Evolutionary conservation across 1,139 yeast species (phyloP).

Genomic region (Kodamaea plutei): DNA sequence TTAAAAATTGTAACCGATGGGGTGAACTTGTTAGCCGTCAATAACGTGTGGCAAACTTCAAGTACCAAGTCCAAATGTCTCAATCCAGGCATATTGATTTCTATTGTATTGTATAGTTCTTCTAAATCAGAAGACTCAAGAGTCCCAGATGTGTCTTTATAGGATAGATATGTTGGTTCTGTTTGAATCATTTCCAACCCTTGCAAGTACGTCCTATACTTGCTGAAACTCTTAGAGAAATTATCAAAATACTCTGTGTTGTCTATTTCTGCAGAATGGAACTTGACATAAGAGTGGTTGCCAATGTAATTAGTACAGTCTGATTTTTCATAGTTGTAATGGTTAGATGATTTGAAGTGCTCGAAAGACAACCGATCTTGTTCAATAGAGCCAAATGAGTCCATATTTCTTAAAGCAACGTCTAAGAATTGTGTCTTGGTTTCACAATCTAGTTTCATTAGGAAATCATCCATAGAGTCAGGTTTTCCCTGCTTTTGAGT

Average conservation of each 20-base stretch:
- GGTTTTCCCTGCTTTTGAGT: slow-evolving; percentile 13
- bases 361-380: slow-evolving; percentile 20
- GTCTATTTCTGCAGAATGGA: slow-evolving; percentile 13
- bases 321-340: slow-evolving; percentile 28
- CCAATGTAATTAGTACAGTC: slow-evolving; percentile 20
- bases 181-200: slow-evolving; percentile 2
- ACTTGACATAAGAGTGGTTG: slow-evolving; percentile 14
- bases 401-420: slow-evolving; percentile 9
- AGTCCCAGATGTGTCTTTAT: neutral
- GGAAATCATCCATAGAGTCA: slow-evolving; percentile 14
- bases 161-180: neutral
- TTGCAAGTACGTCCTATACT: slow-evolving; percentile 2
- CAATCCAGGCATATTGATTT: neutral
- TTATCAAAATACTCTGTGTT: slow-evolving; percentile 19
- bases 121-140: slow-evolving; percentile 2
- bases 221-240: slow-evolving; percentile 11
- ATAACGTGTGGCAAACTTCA: slow-evolving; percentile 17
- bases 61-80: slow-evolving; percentile 23
- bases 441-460: slow-evolving; percentile 14
- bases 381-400: slow-evolving; percentile 20
- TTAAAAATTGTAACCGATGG: slow-evolving; percentile 25
- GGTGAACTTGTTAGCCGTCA: slow-evolving; percentile 16
- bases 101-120: slow-evolving; percentile 4
- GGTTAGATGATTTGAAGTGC: slow-evolving; percentile 30
- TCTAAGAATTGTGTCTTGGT: slow-evolving; percentile 13